Percentiles rank a stretch among this genome's conserved stretches.
phyloP scores from a whole-genome alignment of 2,329 filamentous ascomycete species.

The Claviceps sp. region DNA sequence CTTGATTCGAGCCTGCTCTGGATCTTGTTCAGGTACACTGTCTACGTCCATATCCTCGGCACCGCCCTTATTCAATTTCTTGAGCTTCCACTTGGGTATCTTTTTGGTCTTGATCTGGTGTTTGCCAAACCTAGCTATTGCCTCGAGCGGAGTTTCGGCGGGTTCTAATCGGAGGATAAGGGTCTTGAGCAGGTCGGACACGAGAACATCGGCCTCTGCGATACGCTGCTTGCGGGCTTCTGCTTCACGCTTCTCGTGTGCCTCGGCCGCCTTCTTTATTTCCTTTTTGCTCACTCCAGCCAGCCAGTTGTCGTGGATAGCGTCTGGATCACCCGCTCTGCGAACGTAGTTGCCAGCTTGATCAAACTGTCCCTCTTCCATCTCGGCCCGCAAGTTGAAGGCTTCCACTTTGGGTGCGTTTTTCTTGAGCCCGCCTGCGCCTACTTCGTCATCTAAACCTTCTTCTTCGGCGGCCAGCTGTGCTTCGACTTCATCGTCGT shows the following conservation, averaged over 20 bases:
- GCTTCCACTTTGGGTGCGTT: slow-evolving; percentile 91
- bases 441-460: slow-evolving; percentile 76
- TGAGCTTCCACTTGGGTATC: slow-evolving; percentile 54
- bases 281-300: slow-evolving; percentile 89
- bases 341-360: slow-evolving; percentile 83
- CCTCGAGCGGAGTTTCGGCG: slow-evolving; percentile 79
- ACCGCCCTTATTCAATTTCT: slow-evolving; percentile 46
- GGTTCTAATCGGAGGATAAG: slow-evolving; percentile 63
- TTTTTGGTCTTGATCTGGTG: slow-evolving; percentile 45
- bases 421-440: slow-evolving; percentile 78
- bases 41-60: slow-evolving; percentile 58
- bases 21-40: slow-evolving; percentile 38
- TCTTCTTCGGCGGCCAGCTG: slow-evolving; percentile 59
- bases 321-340: slow-evolving; percentile 78
- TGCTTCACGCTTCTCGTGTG: slow-evolving; percentile 71
- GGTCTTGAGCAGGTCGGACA: slow-evolving; percentile 57
- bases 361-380: slow-evolving; percentile 88
- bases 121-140: slow-evolving; percentile 67
- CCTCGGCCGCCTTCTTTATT: slow-evolving; percentile 75
- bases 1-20: slow-evolving; percentile 55
- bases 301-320: slow-evolving; percentile 83
- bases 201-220: slow-evolving; percentile 60
- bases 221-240: slow-evolving; percentile 59
- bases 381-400: slow-evolving; percentile 84
- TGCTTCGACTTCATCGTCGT: slow-evolving; percentile 55